Evolutionary conservation across 768 basidiomycete species (phyloP).

Genomic region (Trametes cingulata): DNA sequence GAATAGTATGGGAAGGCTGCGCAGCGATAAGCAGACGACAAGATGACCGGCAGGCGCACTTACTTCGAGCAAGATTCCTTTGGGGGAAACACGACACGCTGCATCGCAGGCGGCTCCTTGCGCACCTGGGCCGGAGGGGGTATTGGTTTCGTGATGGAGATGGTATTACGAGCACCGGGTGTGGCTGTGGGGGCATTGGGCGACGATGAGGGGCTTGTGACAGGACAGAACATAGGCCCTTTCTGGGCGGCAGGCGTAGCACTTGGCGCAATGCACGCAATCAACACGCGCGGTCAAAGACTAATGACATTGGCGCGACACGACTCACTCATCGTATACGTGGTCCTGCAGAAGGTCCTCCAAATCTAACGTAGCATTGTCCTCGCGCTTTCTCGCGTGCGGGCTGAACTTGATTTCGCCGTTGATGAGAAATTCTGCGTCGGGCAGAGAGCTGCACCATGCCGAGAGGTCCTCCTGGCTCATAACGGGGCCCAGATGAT

Average conservation of each 20-base stretch:
- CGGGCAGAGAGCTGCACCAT: slow-evolving; percentile 57
- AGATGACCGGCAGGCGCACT: slow-evolving; percentile 28
- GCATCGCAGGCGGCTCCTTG: slow-evolving; percentile 53
- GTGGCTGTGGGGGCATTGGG: neutral
- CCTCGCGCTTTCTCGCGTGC: slow-evolving; percentile 47
- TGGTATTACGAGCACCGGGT: neutral
- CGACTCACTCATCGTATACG: slow-evolving; percentile 72
- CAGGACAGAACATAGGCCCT: slow-evolving; percentile 17
- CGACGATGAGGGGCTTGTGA: slow-evolving; percentile 7
- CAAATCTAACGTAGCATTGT: slow-evolving; percentile 49
- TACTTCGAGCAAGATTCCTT: slow-evolving; percentile 80
- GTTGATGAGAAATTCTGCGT: slow-evolving; percentile 43
- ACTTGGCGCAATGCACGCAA: slow-evolving; percentile 4
- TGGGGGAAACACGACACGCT: slow-evolving; percentile 67
- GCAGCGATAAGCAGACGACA: slow-evolving; percentile 2
- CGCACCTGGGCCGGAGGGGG: slow-evolving; percentile 65
- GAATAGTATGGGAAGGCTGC: slow-evolving; percentile 77
- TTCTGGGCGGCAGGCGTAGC: slow-evolving; percentile 10
- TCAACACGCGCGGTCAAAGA: slow-evolving; percentile 7
- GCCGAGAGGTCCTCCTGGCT: slow-evolving; percentile 56
- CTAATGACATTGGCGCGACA: slow-evolving; percentile 13
- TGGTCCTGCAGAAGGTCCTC: slow-evolving; percentile 76
- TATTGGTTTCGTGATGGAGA: slow-evolving; percentile 56
- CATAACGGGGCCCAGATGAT: slow-evolving; percentile 49
- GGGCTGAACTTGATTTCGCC: slow-evolving; percentile 36